A percentile compares a stretch with the other conserved stretches of the same genome.
Conservation (phyloP, 2,329 filamentous ascomycete species). For the Aureobasidium musti region DNA sequence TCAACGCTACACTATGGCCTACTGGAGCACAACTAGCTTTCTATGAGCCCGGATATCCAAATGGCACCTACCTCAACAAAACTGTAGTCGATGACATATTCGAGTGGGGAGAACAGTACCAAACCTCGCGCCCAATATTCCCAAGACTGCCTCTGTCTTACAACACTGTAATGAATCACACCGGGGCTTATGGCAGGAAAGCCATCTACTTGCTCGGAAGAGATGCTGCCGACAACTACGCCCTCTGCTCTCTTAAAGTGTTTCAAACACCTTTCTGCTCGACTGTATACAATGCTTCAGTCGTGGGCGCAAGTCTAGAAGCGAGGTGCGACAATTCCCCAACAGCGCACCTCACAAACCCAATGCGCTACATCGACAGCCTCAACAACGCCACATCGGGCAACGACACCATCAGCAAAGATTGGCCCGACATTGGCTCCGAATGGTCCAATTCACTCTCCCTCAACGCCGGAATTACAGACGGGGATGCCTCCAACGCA, state of each 20-base stretch:
- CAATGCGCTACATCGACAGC: constrained; percentile 57
- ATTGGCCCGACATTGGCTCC: constrained; percentile 50
- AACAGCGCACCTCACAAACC: constrained; percentile 43
- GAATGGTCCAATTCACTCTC: constrained; percentile 50
- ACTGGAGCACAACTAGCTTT: constrained; percentile 8
- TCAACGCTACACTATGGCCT: constrained; percentile 36
- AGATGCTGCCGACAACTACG: constrained; percentile 51
- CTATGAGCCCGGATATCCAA: neutral
- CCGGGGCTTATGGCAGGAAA: constrained; percentile 47
- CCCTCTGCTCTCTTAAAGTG: constrained; percentile 67
- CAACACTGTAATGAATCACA: constrained; percentile 67
- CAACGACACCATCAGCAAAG: constrained; percentile 43
- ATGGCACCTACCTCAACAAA: constrained; percentile 33
- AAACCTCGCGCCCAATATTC: constrained; percentile 44
- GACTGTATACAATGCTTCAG: constrained; percentile 55
- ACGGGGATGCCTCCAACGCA: constrained; percentile 49
- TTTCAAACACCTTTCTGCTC: constrained; percentile 67
- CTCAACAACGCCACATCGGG: constrained; percentile 57
- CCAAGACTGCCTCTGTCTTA: constrained; percentile 58
- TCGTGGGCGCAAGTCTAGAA: constrained; percentile 59
- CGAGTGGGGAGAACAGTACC: constrained; percentile 59
- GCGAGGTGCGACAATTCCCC: constrained; percentile 61
- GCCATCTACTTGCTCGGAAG: constrained; percentile 69
- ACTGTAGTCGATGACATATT: constrained; percentile 67
- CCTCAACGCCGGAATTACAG: constrained; percentile 47